Evolutionary conservation across 2,329 filamentous ascomycete genomes (phyloP).

Genomic region (Neophaeococcomyces mojaviensis): DNA sequence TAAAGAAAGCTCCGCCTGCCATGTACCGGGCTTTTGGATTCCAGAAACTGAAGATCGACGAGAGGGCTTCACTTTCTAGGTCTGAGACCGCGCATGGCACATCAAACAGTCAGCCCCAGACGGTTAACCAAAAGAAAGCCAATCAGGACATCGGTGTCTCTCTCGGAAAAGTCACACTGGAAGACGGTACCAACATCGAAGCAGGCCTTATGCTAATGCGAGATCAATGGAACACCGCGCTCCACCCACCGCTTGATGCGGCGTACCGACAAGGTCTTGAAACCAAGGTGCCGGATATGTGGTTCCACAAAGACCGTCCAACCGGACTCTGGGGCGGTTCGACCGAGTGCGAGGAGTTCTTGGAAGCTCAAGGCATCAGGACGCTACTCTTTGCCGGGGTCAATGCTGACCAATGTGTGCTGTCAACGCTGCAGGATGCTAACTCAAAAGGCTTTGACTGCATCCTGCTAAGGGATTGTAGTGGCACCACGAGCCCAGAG

Average conservation of each 20-base stretch:
- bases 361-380: conserved; percentile 35
- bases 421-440: conserved; percentile 49
- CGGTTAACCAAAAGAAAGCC: conserved; percentile 17
- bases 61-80: conserved; percentile 9
- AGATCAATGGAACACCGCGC: conserved; percentile 49
- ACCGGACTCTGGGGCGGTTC: conserved; percentile 47
- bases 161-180: conserved; percentile 34
- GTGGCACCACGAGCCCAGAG: conserved; percentile 38
- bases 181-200: conserved; percentile 19
- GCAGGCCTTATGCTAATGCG: conserved; percentile 41
- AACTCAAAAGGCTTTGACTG: conserved; percentile 51
- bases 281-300: conserved; percentile 36
- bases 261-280: conserved; percentile 28
- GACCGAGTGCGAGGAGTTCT: conserved; percentile 37
- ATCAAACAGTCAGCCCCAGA: not conserved
- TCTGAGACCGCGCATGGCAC: not conserved
- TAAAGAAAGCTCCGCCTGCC: conserved; percentile 44
- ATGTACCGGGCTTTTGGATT: conserved; percentile 43
- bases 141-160: conserved; percentile 38
- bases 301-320: conserved; percentile 52
- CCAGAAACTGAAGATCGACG: conserved; percentile 25
- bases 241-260: conserved; percentile 42
- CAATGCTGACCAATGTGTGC: conserved; percentile 55
- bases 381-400: conserved; percentile 53
- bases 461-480: conserved; percentile 48